Evolutionary conservation across 371 early-diverging fungal genomes (phyloP).

Genomic region (Capillidium rhysosporum): DNA sequence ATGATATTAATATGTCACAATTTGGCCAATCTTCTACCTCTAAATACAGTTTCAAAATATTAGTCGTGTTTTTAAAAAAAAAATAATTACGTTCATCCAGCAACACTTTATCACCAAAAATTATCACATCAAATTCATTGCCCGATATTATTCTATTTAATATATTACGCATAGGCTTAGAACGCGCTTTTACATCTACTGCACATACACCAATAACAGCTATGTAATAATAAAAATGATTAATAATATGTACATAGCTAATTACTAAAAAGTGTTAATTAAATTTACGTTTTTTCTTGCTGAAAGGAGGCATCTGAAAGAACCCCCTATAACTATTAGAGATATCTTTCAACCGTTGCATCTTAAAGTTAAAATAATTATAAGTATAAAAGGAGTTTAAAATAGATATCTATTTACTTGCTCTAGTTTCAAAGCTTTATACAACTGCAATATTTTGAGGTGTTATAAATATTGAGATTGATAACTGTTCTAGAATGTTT

Average conservation of each 20-base stretch:
- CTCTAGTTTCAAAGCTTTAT: no score
- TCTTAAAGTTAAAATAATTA: background rate
- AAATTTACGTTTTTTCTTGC: constrained; percentile 4
- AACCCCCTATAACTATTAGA: background rate
- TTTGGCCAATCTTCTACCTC: constrained; percentile 82
- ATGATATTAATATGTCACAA: constrained; percentile 93
- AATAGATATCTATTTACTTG: no score
- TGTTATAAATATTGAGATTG: no score
- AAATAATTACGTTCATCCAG: constrained; percentile 63
- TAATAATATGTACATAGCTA: background rate
- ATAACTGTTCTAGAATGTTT: no score
- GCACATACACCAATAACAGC: constrained; percentile 78
- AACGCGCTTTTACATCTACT: constrained; percentile 84
- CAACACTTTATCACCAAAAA: constrained; percentile 93
- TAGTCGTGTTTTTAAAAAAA: background rate
- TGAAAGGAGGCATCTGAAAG: constrained; percentile 2
- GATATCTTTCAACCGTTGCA: background rate
- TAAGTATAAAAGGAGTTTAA: no score
- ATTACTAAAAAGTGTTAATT: background rate
- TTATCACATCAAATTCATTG: constrained; percentile 66
- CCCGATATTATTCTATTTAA: constrained; percentile 52
- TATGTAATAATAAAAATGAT: constrained; percentile 10
- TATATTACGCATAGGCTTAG: constrained; percentile 92
- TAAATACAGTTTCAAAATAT: constrained; percentile 9
- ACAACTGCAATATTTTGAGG: no score